Evolutionary conservation across 306 rosid species (phyloP).

Genomic region (Quercus glauca): DNA sequence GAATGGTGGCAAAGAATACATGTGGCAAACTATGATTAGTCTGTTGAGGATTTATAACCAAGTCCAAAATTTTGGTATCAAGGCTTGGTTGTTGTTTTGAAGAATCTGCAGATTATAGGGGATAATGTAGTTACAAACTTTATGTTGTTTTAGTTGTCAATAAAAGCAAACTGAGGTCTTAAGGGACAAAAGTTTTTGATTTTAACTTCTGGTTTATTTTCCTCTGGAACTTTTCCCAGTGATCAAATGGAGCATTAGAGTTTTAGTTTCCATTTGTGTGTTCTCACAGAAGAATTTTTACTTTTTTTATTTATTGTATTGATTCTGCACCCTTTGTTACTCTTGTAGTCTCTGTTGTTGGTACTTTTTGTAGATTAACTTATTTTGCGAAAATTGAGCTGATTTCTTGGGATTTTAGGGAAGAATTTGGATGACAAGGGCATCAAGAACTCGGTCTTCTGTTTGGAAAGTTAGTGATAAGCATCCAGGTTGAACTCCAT

Average conservation of each 20-base stretch:
- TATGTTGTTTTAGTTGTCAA: neutral
- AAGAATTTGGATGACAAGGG: conserved; percentile 81
- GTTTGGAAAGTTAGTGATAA: conserved; percentile 91
- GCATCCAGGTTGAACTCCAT: conserved; percentile 67
- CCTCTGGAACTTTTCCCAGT: too few relatives aligned
- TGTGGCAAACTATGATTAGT: too few relatives aligned
- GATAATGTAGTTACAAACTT: neutral
- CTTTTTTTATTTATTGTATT: neutral
- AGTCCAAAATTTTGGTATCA: too few relatives aligned
- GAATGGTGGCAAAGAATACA: too few relatives aligned
- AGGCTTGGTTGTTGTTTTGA: too few relatives aligned
- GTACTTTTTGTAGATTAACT: neutral
- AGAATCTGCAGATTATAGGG: neutral
- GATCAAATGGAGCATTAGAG: too few relatives aligned
- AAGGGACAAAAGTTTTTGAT: too few relatives aligned
- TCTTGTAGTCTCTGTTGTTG: neutral
- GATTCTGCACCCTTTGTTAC: neutral
- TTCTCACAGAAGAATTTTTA: too few relatives aligned
- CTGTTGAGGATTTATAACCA: too few relatives aligned
- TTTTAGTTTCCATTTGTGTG: neutral
- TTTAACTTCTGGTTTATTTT: too few relatives aligned
- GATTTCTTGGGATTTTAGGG: conserved; percentile 55
- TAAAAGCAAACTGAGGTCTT: neutral
- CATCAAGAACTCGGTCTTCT: conserved; percentile 76
- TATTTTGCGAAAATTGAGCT: conserved; percentile 15